These are phyloP conservation scores for Citrullus colocynthis DNA, from an alignment of 306 rosid genomes.

Conservation along the genomic window DNA sequence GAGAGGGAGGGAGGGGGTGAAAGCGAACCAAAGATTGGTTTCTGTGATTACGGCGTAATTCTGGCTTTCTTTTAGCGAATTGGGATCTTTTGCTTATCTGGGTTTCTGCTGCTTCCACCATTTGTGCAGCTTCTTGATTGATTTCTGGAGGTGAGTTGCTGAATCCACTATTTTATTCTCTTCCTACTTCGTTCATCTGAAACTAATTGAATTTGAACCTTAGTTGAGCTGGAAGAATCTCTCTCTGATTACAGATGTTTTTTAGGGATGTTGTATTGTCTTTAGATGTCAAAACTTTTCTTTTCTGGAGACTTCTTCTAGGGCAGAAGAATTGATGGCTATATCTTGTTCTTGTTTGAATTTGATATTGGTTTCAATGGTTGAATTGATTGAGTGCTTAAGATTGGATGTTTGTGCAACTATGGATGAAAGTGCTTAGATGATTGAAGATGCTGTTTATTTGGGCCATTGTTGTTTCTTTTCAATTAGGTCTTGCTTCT, in stretches of 20 bases:
- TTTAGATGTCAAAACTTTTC: not conserved
- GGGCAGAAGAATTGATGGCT: not conserved
- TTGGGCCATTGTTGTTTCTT: not conserved
- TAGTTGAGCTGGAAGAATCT: constrained; percentile 30
- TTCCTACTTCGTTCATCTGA: constrained; percentile 1
- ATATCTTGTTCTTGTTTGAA: not conserved
- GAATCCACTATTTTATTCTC: constrained; percentile 23
- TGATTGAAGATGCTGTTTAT: not conserved
- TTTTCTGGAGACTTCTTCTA: not conserved
- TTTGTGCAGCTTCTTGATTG: constrained; percentile 16
- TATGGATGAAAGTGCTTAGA: not conserved
- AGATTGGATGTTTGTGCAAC: not conserved
- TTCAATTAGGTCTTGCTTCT: not conserved
- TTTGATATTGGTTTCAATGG: not conserved
- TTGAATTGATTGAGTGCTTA: not conserved
- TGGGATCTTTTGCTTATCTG: constrained; percentile 35
- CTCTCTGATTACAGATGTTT: not conserved
- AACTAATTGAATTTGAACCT: constrained; percentile 12
- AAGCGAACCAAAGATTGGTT: not conserved
- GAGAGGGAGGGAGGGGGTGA: not conserved
- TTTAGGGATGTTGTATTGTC: not conserved
- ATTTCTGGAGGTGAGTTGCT: constrained; percentile 36
- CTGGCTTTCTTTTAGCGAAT: constrained; percentile 31
- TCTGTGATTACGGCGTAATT: constrained; percentile 18
- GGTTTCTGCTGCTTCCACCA: constrained; percentile 25